These are phyloP conservation scores for Auricularia sp. DNA, from an alignment of 768 basidiomycete genomes.

Conservation along the genomic window DNA sequence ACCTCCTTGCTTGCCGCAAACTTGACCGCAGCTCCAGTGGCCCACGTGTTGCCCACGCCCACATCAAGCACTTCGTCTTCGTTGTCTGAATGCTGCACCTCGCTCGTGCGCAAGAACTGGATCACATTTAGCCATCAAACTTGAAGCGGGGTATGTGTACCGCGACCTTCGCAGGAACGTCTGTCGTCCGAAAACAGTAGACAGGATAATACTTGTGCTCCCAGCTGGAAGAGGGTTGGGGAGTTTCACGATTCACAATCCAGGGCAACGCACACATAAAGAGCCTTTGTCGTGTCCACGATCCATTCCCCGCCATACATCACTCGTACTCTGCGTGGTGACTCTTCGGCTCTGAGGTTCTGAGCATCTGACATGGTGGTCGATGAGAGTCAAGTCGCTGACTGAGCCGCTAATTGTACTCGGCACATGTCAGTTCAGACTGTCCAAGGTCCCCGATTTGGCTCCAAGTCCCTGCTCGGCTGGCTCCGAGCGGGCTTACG, in stretches of 20 bases:
- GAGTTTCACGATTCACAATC: background rate
- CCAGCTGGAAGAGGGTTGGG: slow-evolving; percentile 33
- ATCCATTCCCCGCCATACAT: slow-evolving; percentile 41
- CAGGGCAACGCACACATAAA: slow-evolving; percentile 40
- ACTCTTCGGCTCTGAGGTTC: slow-evolving; percentile 37
- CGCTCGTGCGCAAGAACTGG: slow-evolving; percentile 24
- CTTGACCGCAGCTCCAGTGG: slow-evolving; percentile 28
- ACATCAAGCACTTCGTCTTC: slow-evolving; percentile 35
- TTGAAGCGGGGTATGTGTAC: background rate
- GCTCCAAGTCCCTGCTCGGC: no score
- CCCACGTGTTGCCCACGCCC: slow-evolving; percentile 30
- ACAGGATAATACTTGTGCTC: slow-evolving; percentile 40
- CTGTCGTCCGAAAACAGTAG: slow-evolving; percentile 42
- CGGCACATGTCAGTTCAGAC: no score
- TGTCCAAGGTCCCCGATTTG: no score
- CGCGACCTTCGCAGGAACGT: slow-evolving; percentile 27
- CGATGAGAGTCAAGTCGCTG: no score
- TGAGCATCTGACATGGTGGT: no score
- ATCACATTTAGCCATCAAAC: background rate
- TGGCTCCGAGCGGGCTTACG: no score
- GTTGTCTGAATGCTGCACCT: slow-evolving; percentile 20
- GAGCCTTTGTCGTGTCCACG: slow-evolving; percentile 46
- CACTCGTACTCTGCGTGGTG: slow-evolving; percentile 42
- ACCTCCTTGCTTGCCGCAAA: slow-evolving; percentile 24
- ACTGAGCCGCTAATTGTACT: no score